A percentile compares a stretch with the other conserved stretches of the same genome.
Evolutionary conservation across 78 protist genomes (phyloP).

Genomic region (Protostelium mycophagum): DNA sequence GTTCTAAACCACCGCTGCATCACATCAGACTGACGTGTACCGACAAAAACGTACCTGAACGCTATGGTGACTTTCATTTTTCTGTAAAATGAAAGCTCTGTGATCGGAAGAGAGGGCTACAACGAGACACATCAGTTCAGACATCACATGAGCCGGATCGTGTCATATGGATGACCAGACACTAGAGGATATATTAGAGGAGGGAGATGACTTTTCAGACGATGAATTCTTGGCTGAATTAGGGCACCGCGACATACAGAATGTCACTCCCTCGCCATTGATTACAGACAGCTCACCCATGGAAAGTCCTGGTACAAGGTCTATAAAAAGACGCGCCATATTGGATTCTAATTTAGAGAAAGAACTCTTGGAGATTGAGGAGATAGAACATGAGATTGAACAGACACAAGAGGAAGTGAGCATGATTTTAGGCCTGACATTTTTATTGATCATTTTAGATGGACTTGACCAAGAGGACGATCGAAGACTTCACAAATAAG

Average conservation of each 20-base stretch:
- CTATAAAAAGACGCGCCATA: not conserved
- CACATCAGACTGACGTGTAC: not conserved
- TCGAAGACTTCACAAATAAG: too few species aligned
- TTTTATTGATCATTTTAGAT: too few species aligned
- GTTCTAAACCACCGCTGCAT: constrained; percentile 74
- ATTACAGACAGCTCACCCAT: not conserved
- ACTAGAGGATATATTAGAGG: not conserved
- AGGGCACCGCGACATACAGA: not conserved
- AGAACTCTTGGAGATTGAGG: not conserved
- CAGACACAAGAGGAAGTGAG: not conserved
- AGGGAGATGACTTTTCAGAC: not conserved
- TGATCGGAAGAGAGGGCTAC: too few species aligned
- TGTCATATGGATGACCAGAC: not conserved
- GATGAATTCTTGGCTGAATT: not conserved
- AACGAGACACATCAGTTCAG: too few species aligned
- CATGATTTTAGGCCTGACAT: not conserved
- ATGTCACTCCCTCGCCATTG: not conserved
- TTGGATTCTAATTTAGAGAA: not conserved
- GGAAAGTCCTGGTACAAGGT: not conserved
- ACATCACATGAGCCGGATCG: too few species aligned
- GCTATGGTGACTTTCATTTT: too few species aligned
- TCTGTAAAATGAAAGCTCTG: too few species aligned
- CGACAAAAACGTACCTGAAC: not conserved
- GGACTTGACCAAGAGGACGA: not conserved
- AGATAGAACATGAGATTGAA: not conserved